Conservation (phyloP, 192 early-diverging fungal species). For the Cladochytrium replicatum region DNA sequence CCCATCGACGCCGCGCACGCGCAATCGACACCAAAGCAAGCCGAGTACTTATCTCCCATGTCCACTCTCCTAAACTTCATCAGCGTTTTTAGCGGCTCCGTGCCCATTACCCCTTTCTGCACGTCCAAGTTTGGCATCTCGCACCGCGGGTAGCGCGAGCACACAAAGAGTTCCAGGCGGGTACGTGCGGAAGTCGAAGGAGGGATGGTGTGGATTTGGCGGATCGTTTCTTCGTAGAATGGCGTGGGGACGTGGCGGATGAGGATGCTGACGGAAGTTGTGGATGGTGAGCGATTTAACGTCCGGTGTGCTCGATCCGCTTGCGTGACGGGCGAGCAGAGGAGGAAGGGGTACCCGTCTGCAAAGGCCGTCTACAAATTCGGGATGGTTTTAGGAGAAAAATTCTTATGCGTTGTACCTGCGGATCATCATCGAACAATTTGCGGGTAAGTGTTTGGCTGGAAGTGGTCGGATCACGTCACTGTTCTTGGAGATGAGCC, state of each 20-base stretch:
- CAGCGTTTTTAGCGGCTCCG: constrained; percentile 18
- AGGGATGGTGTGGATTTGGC: constrained; percentile 34
- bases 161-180: constrained; percentile 13
- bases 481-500: constrained; percentile 41
- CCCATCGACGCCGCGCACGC: constrained; percentile 4
- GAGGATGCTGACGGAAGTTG: constrained; percentile 72
- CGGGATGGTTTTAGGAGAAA: constrained; percentile 6
- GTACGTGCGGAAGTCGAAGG: neutral
- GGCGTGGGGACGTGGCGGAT: constrained; percentile 30
- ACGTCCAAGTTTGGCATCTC: constrained; percentile 24
- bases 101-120: constrained; percentile 12
- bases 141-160: constrained; percentile 31
- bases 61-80: constrained; percentile 27
- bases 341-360: constrained; percentile 65
- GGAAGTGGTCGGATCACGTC: constrained; percentile 24
- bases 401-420: no score
- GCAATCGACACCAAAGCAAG: constrained; percentile 36
- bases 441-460: constrained; percentile 32
- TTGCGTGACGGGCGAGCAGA: constrained; percentile 39
- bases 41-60: constrained; percentile 20
- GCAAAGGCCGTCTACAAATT: constrained; percentile 60
- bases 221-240: constrained; percentile 66
- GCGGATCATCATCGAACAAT: constrained; percentile 6
- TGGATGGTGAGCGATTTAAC: constrained; percentile 28
- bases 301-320: neutral